Evolutionary conservation across 768 basidiomycete species (phyloP), one percentile per base, ranked within the genome.

Genomic region (Agrocybe chaxingu): DNA sequence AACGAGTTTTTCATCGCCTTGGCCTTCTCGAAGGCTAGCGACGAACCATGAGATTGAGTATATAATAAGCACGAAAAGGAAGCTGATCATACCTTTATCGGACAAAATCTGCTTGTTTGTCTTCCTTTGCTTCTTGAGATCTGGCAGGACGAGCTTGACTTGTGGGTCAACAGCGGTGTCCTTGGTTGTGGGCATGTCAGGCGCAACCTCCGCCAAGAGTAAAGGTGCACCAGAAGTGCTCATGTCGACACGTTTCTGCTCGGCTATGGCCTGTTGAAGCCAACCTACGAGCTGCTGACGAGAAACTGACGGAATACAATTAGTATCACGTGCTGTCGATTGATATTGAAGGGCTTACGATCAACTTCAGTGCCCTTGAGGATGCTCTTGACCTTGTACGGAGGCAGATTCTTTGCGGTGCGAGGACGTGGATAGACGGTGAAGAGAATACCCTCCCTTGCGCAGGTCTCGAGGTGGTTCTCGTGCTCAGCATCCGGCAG

Each of bases 311-410:
- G 16, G 31, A 62, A 38, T 57, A n/a, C 33, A 9, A 4, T 7
- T 49, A n/a, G 54, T 11, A 8, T 35, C 32, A 9, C 38, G 19
- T 8, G 2, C 4, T 19, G 10, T 5, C 10, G 9, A 24, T 18
- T 56, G 9, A 51, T 29, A n/a, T 6, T 1, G 42, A 48, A 6
- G 61, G 24, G 3, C 80, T 52, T 54, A 88, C 89, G 69, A 62
- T 90, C 89, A 45, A 80, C 76, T 63, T 92, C 90, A 0, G 84
- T 84, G 18, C 86, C 85, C 63, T 81, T 86, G 44, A 92, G 72
- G 18, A 92, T 82, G 57, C 86, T 91, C 71, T 90, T 91, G 42
- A 92, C 82, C 60, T 85, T 90, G 77, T 88, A 92, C 0, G 84
- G 83, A 7, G 80, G 65, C 47, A 84, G 80, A 53, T 86, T 84